Conservation (phyloP, 1,139 yeast genomes). For the Taphrina flavorubra region DNA sequence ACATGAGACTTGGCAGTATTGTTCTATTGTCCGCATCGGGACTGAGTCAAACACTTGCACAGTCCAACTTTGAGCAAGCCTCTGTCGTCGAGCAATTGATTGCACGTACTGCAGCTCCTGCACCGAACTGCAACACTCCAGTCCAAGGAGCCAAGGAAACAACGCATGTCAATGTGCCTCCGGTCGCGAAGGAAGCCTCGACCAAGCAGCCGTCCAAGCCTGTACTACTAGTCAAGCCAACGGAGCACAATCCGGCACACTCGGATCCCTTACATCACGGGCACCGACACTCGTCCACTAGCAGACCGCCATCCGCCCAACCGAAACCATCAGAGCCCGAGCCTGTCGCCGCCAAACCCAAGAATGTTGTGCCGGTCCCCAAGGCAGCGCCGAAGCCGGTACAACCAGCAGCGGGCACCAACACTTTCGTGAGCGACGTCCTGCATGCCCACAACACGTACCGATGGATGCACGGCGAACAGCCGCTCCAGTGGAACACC, state of each 20-base stretch:
- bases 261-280: too few species aligned
- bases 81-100: constrained; percentile 9
- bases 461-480: constrained; percentile 17
- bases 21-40: background rate
- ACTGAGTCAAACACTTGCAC: background rate
- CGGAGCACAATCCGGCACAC: background rate
- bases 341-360: constrained; percentile 3
- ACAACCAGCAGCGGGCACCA: background rate
- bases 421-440: constrained; percentile 2
- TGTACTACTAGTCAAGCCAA: constrained; percentile 1
- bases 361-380: background rate
- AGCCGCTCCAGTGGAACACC: constrained; percentile 10
- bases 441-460: constrained; percentile 16
- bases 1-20: background rate
- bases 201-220: background rate
- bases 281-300: background rate
- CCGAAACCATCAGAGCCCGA: background rate
- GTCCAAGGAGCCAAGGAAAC: background rate
- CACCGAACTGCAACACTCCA: background rate
- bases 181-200: background rate
- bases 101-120: background rate
- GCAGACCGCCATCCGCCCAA: background rate
- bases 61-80: background rate
- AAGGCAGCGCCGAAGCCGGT: background rate
- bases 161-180: background rate